Evolutionary conservation across 108 stramenopile genomes (phyloP), one percentile per base, ranked within the genome.

Genomic region (Pseudonitzschia multiseries): DNA sequence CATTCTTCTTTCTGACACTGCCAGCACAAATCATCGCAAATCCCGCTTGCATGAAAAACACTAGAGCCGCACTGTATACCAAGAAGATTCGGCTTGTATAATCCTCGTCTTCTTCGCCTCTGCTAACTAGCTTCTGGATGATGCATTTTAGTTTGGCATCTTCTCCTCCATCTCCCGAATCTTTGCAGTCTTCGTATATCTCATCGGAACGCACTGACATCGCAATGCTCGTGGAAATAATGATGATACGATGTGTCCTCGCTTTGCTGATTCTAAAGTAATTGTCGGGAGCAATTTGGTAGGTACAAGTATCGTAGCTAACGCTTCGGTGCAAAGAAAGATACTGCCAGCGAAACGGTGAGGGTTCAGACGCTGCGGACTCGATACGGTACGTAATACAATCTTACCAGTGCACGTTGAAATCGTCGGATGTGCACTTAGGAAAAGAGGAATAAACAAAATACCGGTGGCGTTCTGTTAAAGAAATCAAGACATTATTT

Each of bases 41-140:
- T 0, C 95, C 95, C 32, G 82, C 86, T 69, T 95, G 94, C 94
- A 95, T 95, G 68, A 92, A 92, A 61, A 96, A 94, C n/a, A 96
- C 80, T n/a, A 93, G 74, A 21, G 82, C 78, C 17, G 89, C 86
- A 8, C 88, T 90, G 69, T 81, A 87, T 12, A 96, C 77, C 29
- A 93, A 76, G 70, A 86, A 84, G 61, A 89, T 79, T 21, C 77
- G 79, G 21, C 74, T 71, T 24, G 74, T 75, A 69, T 41, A 71
- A 13, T 73, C 31, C 43, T 57, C 48, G 69, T 74, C 73, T 12
- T 17, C 44, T 26, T 8, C 26, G 53, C 69, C 73, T 60, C 73
- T 68, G 14, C 20, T 31, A 28, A 74, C 24, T n/a, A 79, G 63
- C 32, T 79, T 60, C 2, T n/a, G 18, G 0, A 72, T 74, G 0